These are phyloP conservation scores for Scortechinia acanthostroma DNA, from an alignment of 2,329 filamentous ascomycete species.

Conservation along the genomic window DNA sequence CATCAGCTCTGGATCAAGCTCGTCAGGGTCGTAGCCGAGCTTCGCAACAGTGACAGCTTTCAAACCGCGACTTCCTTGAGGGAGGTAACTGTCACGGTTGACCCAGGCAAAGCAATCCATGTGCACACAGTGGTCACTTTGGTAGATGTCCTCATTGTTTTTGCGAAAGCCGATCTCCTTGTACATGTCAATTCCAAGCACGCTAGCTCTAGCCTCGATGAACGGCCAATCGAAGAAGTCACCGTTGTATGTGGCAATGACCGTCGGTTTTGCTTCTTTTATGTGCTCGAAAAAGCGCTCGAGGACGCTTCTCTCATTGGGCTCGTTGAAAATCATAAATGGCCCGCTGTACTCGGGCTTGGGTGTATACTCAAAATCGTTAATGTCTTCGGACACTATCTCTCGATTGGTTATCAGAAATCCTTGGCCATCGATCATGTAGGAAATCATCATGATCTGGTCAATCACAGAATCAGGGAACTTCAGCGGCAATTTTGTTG, in stretches of 20 bases:
- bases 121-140: conserved; percentile 90
- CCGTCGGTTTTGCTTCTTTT: conserved; percentile 87
- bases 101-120: conserved; percentile 99
- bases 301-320: conserved; percentile 78
- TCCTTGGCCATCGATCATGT: conserved; percentile 98
- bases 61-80: conserved; percentile 90
- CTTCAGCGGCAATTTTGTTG: conserved; percentile 88
- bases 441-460: conserved; percentile 99
- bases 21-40: conserved; percentile 94
- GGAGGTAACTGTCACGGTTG: conserved; percentile 94
- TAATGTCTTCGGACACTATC: conserved; percentile 94
- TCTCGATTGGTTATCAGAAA: conserved; percentile 97
- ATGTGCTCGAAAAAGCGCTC: conserved; percentile 93
- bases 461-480: conserved; percentile 92
- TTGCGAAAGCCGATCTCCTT: conserved; percentile 95
- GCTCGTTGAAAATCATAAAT: conserved; percentile 98
- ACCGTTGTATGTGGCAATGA: conserved; percentile 99
- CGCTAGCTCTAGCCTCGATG: conserved; percentile 84
- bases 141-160: conserved; percentile 91
- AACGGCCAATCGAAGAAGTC: conserved; percentile 99
- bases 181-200: conserved; percentile 98
- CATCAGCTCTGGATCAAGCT: conserved; percentile 96
- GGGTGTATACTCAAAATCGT: conserved; percentile 96
- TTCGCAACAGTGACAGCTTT: conserved; percentile 98
- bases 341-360: conserved; percentile 91